Base-by-base conservation (phyloP, 2,329 filamentous ascomycete genomes). In the Colletotrichum plurivorum region DNA sequence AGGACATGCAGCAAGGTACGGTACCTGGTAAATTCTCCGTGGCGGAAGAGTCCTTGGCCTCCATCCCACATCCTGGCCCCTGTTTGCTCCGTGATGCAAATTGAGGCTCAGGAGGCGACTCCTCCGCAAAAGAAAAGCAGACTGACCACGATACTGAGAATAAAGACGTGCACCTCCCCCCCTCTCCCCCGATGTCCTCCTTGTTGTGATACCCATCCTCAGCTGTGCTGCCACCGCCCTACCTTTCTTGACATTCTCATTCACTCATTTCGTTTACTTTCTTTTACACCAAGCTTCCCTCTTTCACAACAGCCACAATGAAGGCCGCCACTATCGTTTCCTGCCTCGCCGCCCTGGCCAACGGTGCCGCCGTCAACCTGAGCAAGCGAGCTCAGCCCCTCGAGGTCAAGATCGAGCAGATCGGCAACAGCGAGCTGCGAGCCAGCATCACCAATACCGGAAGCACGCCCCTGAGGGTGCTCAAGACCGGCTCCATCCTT, bases 371-470 rank as follows among this genome's bases (percentile, higher is more conserved):
- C 39, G 64, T 80, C 54, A 72, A 75, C 67, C 61, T 77, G 39
- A 67, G 67, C 74, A 79, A 79, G 75, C 77, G 81, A 66, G 78
- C 78, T 63, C 46, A 56, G 12, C 77, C 80, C 67, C 77, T 83
- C 62, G 76, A 79, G 54, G 79, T 83, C 63, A 77, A 80, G 72
- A 79, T 85, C 63, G 77, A 83, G 73, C 77, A 81, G 69, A 75
- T 80, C 18, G 82, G 81, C 70, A 85, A 86, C 76, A 81, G 82
- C 43, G 78, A 79, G 46, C 79, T 87, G 73, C 84, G 84, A 76
- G 82, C 84, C 22, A 78, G 77, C 49, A 78, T 87, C 62, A 85
- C 82, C 71, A 87, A 87, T 80, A 85, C 78, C 25, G 84, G 84
- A 58, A 76, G 76, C 58, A 77, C 77, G 58, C 76, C 78, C 64